Percentiles rank a stretch among this genome's conserved stretches.
phyloP scores from a whole-genome alignment of 169 alveolate species.

The Sarcocystis neurona region DNA sequence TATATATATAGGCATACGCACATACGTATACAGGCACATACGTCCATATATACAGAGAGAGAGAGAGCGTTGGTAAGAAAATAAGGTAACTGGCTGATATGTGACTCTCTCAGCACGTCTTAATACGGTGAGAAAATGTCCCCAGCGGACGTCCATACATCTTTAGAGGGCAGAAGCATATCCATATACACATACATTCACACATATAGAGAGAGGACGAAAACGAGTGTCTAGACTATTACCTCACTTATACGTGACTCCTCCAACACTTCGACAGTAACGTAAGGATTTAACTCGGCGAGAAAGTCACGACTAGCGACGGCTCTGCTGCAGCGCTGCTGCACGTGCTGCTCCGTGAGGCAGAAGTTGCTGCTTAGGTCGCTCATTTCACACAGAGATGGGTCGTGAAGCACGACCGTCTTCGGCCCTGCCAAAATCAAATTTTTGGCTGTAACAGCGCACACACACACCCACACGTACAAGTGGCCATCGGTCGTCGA shows the following conservation, averaged over 20 bases:
- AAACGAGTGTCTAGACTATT: not conserved
- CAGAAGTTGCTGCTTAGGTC: slow-evolving; percentile 96
- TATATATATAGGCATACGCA: not conserved
- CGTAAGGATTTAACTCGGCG: slow-evolving; percentile 90
- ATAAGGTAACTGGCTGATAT: too few relatives aligned
- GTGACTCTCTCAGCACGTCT: too few relatives aligned
- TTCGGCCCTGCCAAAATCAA: slow-evolving; percentile 95
- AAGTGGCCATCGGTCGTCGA: too few relatives aligned
- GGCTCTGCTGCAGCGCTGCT: slow-evolving; percentile 75
- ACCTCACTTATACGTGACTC: slow-evolving; percentile 4
- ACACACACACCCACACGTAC: not conserved
- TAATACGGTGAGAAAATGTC: too few relatives aligned
- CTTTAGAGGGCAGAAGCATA: too few relatives aligned
- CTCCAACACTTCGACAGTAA: slow-evolving; percentile 4
- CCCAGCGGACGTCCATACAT: too few relatives aligned
- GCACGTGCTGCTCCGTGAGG: slow-evolving; percentile 88
- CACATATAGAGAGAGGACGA: too few relatives aligned
- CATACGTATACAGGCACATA: not conserved
- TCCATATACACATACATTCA: too few relatives aligned
- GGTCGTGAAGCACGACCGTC: slow-evolving; percentile 90
- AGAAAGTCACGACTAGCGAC: slow-evolving; percentile 87
- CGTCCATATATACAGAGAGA: not conserved
- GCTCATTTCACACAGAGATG: slow-evolving; percentile 76
- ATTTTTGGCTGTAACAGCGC: slow-evolving; percentile 87
- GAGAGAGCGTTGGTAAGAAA: not conserved